Evolutionary conservation across 352 stramenopile species (phyloP), one percentile per base, ranked within the genome.

Genomic region (Phytophthora pini): DNA sequence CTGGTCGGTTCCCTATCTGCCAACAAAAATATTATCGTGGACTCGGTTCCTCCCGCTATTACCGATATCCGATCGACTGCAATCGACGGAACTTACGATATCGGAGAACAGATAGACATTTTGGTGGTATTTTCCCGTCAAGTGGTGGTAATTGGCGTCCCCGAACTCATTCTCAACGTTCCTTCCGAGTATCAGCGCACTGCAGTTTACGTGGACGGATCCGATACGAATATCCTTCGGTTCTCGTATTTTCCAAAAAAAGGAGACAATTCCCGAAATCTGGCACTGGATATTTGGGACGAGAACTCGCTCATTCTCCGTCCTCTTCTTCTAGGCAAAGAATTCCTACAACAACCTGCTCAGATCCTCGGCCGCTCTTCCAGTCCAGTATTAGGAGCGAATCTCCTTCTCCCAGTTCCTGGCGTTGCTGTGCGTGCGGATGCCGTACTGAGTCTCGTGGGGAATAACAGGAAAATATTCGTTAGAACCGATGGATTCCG

Each of bases 401-500:
- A 89, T 31, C 34, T 89, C 9, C 80, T 65, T 10, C 57, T 94
- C 24, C 85, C 85, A 4, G 41, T 71, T 2, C 76, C 83, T 5
- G 83, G 78, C 0, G 56, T 72, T 13, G 63, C 74, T 7, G 68
- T 88, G 1, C 76, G 74, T 7, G 77, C 72, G 11, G 78, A 89
- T 61, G 77, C 82, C 0, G 74, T 82, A 10, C 62, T 63, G 1
- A 92, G 84, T 62, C 72, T 94, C 4, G 79, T 87, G 26, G 83
- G 79, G 5, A 88, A 84, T 43, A 81, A 72, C 39, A 61, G 69
- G 1, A 86, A 83, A 32, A 78, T 94, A 24, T 91, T 82, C 36
- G 58, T 92, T 7, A 74, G 85, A 15, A 94, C 85, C 0, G 82
- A 91, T 32, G 77, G 80, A 1, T 69, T 90, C 17, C 74, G 76